phyloP scores from a whole-genome alignment of 768 basidiomycete species.

The Russula compacta region DNA sequence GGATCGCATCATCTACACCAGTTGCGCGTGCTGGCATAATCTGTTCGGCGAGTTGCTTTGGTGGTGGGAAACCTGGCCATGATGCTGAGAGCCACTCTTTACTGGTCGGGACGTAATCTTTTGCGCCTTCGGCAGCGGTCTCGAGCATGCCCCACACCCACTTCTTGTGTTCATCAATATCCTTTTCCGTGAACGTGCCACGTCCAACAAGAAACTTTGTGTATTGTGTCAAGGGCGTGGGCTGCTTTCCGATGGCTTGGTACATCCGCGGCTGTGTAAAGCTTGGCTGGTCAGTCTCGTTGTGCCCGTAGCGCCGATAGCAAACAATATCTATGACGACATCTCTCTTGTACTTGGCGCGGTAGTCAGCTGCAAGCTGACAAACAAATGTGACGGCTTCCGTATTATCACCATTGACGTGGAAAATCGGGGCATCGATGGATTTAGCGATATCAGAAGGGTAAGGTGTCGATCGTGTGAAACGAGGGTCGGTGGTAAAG shows the following conservation, averaged over 20 bases:
- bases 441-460: conserved; percentile 97
- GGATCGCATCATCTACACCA: conserved; percentile 63
- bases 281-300: conserved; percentile 97
- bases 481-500: conserved; percentile 97
- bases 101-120: conserved; percentile 90
- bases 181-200: conserved; percentile 89
- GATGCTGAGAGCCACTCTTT: conserved; percentile 98
- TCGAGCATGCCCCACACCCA: conserved; percentile 99
- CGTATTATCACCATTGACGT: conserved; percentile 97
- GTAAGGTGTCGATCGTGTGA: conserved; percentile 95
- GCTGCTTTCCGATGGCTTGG: conserved; percentile 90
- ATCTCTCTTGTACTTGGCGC: conserved; percentile 97
- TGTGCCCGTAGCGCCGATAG: conserved; percentile 98
- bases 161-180: conserved; percentile 96
- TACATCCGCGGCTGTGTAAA: conserved; percentile 99
- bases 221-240: conserved; percentile 86
- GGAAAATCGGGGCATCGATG: conserved; percentile 98
- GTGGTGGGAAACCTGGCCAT: conserved; percentile 98
- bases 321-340: conserved; percentile 98
- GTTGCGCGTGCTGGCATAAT: conserved; percentile 87
- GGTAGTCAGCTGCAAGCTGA: conserved; percentile 95
- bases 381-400: conserved; percentile 99
- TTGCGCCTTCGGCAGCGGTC: conserved; percentile 85
- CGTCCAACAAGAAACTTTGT: conserved; percentile 84
- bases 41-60: conserved; percentile 87